Base-by-base conservation (phyloP, 164 flowering plant species). In the Vitis rupestris region DNA sequence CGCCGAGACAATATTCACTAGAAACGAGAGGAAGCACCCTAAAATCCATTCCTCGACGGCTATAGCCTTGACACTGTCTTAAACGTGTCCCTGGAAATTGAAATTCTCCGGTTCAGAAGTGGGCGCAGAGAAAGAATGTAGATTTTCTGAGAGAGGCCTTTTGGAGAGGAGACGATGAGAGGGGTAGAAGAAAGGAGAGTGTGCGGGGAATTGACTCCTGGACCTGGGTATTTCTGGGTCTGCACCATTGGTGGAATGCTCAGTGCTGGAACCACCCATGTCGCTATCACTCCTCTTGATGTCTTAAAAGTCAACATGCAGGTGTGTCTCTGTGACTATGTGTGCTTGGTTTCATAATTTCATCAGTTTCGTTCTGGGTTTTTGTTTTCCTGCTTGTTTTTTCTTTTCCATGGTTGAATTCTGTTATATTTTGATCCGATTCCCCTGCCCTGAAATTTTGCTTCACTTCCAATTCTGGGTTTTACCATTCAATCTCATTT, bases 231-330 rank as follows among this genome's bases (percentile, higher is more conserved):
- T 75, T 89, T 85, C 69, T 85, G 85, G 12, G 48, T 91, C 13
- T 89, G 94, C 65, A 68, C 90, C 11, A 53, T 75, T 5, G 91
- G 91, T 48, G 94, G 93, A 64, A 89, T 86, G 90, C 76, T 91
- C 61, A 86, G 97, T 74, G 92, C 97, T 63, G 97, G 92, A 16
- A 79, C 87, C 0, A 85, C 93, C 75, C 93, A 90, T 78, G 82
- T 88, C 54, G 90, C 84, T 48, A 79, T 87, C 31, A 90, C 96
- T 52, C 96, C 96, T 69, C 81, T 90, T 14, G 97, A 90, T 74
- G 97, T 90, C 61, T 68, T 90, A 65, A 88, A 90, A 82, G 97
- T 90, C 48, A 83, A 90, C 70, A 90, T 90, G 97, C 97, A 90
- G 85, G 92, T 86, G 0, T 23, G 70, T 65, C 49, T 72, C 29